Conservation (phyloP, 2,329 filamentous ascomycete species). For the Aspergillus candidus region DNA sequence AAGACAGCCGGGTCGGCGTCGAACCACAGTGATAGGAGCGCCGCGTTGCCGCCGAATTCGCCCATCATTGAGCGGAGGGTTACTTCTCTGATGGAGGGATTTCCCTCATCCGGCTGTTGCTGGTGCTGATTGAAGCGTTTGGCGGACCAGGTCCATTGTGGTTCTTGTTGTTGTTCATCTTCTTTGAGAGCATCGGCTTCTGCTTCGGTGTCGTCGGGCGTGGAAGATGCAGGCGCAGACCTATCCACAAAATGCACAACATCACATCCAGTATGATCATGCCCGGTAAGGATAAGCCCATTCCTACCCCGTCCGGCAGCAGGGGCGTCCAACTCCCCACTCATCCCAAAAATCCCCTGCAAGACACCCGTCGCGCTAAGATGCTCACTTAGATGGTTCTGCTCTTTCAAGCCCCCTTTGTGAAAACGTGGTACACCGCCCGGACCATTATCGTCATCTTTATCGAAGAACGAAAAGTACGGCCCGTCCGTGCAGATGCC, state of each 20-base stretch:
- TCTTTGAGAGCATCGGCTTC: constrained; percentile 3
- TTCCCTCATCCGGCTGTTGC: background rate
- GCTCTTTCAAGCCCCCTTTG: constrained; percentile 60
- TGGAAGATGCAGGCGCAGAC: constrained; percentile 26
- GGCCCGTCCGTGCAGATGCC: constrained; percentile 81
- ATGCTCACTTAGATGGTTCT: constrained; percentile 76
- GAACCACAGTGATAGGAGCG: constrained; percentile 84
- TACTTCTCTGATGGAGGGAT: constrained; percentile 65
- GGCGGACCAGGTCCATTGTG: constrained; percentile 32
- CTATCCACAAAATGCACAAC: constrained; percentile 75
- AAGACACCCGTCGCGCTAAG: constrained; percentile 66
- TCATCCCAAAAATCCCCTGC: constrained; percentile 77
- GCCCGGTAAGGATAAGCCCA: constrained; percentile 81
- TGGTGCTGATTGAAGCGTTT: constrained; percentile 19
- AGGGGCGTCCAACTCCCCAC: constrained; percentile 52
- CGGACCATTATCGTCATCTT: constrained; percentile 58
- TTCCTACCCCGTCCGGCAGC: constrained; percentile 60
- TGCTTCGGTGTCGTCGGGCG: constrained; percentile 8
- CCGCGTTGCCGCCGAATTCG: constrained; percentile 85
- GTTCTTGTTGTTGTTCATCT: constrained; percentile 8
- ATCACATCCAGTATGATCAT: constrained; percentile 94
- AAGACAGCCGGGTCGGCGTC: constrained; percentile 53
- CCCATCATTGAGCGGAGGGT: constrained; percentile 99
- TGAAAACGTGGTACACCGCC: constrained; percentile 31
- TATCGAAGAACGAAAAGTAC: constrained; percentile 70